phyloP scores from a whole-genome alignment of 2,329 filamentous ascomycete genomes.

The Ascochyta lentis region DNA sequence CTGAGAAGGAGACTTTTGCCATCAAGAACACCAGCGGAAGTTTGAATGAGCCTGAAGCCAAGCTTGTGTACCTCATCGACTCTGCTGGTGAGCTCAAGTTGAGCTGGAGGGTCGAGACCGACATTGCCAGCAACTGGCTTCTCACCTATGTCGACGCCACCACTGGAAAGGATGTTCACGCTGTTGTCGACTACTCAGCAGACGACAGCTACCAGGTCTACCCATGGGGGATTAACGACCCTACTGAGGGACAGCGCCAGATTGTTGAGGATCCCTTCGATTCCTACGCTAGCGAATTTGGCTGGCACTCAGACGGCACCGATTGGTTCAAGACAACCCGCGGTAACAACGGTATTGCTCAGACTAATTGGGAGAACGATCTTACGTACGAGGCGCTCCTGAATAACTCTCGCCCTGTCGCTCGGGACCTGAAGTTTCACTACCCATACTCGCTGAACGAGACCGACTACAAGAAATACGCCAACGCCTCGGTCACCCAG shows the following conservation, averaged over 20 bases:
- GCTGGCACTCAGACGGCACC: constrained; percentile 60
- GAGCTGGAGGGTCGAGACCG: constrained; percentile 66
- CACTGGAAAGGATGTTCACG: constrained; percentile 55
- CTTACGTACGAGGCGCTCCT: constrained; percentile 44
- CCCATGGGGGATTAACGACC: constrained; percentile 62
- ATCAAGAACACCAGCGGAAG: constrained; percentile 55
- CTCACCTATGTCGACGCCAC: constrained; percentile 62
- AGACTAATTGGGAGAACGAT: constrained; percentile 57
- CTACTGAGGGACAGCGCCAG: constrained; percentile 56
- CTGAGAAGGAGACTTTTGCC: constrained; percentile 48
- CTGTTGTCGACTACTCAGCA: constrained; percentile 61
- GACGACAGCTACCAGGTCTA: constrained; percentile 63
- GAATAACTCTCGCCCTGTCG: constrained; percentile 60
- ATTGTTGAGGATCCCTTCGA: constrained; percentile 60
- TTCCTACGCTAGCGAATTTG: constrained; percentile 56
- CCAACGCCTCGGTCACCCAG: constrained; percentile 64
- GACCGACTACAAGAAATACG: constrained; percentile 49
- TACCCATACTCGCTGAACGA: constrained; percentile 38
- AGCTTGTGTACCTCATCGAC: constrained; percentile 60
- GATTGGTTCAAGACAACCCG: constrained; percentile 60
- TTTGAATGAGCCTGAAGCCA: constrained; percentile 59
- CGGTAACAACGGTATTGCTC: constrained; percentile 66
- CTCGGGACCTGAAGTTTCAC: constrained; percentile 53
- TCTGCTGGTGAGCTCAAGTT: constrained; percentile 56
- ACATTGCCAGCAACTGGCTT: constrained; percentile 62